Conservation (phyloP, 768 basidiomycete species). For the Panaeolus cyanescens region DNA sequence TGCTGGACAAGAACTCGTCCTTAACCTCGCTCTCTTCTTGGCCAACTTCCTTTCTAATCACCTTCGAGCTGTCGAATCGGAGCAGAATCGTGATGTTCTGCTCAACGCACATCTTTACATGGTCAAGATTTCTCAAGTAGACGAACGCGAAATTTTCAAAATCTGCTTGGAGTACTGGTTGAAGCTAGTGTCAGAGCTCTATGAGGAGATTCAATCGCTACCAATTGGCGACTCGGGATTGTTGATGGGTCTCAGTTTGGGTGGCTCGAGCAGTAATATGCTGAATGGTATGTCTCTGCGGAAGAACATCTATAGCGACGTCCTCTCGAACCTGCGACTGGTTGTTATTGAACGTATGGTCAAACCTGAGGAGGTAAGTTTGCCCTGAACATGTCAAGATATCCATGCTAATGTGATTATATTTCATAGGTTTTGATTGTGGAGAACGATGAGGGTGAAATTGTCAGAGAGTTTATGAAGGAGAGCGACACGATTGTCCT, state of each 20-base stretch:
- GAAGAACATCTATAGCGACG: slow-evolving; percentile 95
- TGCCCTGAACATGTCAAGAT: neutral
- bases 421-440: slow-evolving; percentile 85
- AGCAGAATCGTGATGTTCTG: slow-evolving; percentile 86
- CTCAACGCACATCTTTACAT: slow-evolving; percentile 98
- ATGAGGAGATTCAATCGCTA: slow-evolving; percentile 93
- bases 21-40: slow-evolving; percentile 97
- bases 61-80: slow-evolving; percentile 91
- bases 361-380: slow-evolving; percentile 93
- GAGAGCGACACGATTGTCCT: slow-evolving; percentile 97
- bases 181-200: slow-evolving; percentile 93
- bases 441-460: slow-evolving; percentile 99
- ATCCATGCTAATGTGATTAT: neutral
- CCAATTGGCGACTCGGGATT: slow-evolving; percentile 86
- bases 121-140: slow-evolving; percentile 97
- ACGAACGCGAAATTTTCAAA: slow-evolving; percentile 99
- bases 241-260: slow-evolving; percentile 88
- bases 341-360: slow-evolving; percentile 99
- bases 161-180: slow-evolving; percentile 98
- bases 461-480: slow-evolving; percentile 99
- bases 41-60: slow-evolving; percentile 95
- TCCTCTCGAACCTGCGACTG: slow-evolving; percentile 88
- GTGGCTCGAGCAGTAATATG: slow-evolving; percentile 66
- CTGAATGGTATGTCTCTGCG: slow-evolving; percentile 78
- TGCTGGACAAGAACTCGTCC: slow-evolving; percentile 93